A percentile compares a stretch with the other conserved stretches of the same genome.
Conservation (phyloP, 805 yeast genomes). For the Zygotorulaspora sp. region DNA sequence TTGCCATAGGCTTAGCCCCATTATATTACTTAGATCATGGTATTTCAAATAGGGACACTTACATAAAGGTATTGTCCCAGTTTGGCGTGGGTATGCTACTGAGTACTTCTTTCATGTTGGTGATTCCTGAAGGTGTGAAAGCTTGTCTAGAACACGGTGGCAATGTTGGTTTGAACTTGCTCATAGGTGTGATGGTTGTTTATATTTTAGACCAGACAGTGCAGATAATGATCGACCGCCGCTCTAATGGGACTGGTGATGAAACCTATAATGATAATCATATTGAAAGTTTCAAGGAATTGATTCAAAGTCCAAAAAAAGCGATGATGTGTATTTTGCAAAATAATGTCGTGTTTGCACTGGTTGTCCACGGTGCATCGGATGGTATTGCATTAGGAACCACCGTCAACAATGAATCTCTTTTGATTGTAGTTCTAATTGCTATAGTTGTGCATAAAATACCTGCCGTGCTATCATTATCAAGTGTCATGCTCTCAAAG, state of each 20-base stretch:
- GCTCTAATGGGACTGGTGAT: not conserved
- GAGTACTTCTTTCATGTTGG: slow-evolving; percentile 50
- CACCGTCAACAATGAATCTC: slow-evolving; percentile 39
- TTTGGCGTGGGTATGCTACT: slow-evolving; percentile 54
- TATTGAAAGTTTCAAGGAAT: slow-evolving; percentile 19
- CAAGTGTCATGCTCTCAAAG: slow-evolving; percentile 44
- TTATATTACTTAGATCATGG: slow-evolving; percentile 19
- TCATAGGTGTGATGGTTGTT: slow-evolving; percentile 48
- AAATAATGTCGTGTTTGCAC: slow-evolving; percentile 52
- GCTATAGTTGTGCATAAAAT: slow-evolving; percentile 60
- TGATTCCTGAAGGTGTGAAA: slow-evolving; percentile 56
- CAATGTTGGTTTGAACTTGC: slow-evolving; percentile 44
- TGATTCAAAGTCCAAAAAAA: slow-evolving; percentile 22
- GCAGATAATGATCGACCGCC: slow-evolving; percentile 13
- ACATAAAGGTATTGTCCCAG: slow-evolving; percentile 39
- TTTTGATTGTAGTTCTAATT: slow-evolving; percentile 43
- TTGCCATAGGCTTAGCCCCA: slow-evolving; percentile 31
- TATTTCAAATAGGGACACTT: slow-evolving; percentile 15
- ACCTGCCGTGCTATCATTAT: slow-evolving; percentile 59
- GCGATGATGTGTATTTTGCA: slow-evolving; percentile 33
- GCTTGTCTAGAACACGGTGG: slow-evolving; percentile 34
- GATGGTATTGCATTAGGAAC: slow-evolving; percentile 66
- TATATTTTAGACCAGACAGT: slow-evolving; percentile 41
- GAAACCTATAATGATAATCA: slow-evolving; percentile 2
- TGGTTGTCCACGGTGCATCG: slow-evolving; percentile 54